Percentiles rank a stretch among this genome's conserved stretches.
These are phyloP conservation scores for Sugiyamaella japonica DNA, from an alignment of 1,139 yeast species.

Conservation along the genomic window DNA sequence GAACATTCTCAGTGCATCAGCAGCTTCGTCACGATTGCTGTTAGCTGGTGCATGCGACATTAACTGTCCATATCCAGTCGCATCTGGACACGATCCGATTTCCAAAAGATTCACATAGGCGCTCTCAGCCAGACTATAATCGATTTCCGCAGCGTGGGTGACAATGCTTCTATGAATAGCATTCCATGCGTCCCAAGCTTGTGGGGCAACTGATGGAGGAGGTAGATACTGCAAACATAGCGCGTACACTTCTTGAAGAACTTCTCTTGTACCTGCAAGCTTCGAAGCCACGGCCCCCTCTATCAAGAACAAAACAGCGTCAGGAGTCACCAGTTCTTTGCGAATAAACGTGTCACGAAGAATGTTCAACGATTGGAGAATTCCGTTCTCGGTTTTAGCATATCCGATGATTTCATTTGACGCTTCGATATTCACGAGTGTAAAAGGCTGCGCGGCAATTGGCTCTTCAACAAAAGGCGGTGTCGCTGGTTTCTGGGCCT, in stretches of 20 bases:
- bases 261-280: conserved; percentile 3
- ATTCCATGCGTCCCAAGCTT: conserved; percentile 36
- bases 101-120: conserved; percentile 37
- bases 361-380: conserved; percentile 27
- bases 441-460: conserved; percentile 1
- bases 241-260: conserved; percentile 25
- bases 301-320: conserved; percentile 27
- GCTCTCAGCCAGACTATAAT: conserved; percentile 30
- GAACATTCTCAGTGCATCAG: conserved; percentile 40
- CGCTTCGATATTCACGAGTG: conserved; percentile 5
- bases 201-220: conserved; percentile 31
- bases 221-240: conserved; percentile 31
- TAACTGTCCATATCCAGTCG: conserved; percentile 42
- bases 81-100: conserved; percentile 42
- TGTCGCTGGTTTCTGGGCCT: conserved; percentile 1
- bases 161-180: conserved; percentile 34
- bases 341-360: conserved; percentile 27
- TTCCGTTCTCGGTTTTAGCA: conserved; percentile 26
- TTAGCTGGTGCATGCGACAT: conserved; percentile 35
- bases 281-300: conserved; percentile 27
- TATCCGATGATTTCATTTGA: conserved; percentile 31
- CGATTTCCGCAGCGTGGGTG: conserved; percentile 30
- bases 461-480: conserved; percentile 5
- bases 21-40: conserved; percentile 38
- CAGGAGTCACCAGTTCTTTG: conserved; percentile 29